Conservation (phyloP, 352 stramenopile genomes). For the Albugo candida region DNA sequence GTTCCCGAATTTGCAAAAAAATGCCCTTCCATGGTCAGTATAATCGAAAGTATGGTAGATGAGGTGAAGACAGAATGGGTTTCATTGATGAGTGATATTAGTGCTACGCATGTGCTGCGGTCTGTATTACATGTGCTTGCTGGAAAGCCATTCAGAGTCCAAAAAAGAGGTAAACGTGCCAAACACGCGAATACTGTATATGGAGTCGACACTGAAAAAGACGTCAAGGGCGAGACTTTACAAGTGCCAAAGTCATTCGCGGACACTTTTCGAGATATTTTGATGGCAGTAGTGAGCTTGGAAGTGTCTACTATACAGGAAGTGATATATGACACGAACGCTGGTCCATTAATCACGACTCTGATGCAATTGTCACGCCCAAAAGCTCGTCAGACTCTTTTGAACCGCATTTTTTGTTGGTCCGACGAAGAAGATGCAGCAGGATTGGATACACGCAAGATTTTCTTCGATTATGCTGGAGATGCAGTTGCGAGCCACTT, state of each 20-base stretch:
- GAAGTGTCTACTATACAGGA: slow-evolving; percentile 26
- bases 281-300: slow-evolving; percentile 23
- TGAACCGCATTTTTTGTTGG: slow-evolving; percentile 51
- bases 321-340: slow-evolving; percentile 53
- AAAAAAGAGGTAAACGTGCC: slow-evolving; percentile 67
- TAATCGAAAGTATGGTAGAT: slow-evolving; percentile 54
- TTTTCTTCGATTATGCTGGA: slow-evolving; percentile 46
- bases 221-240: slow-evolving; percentile 11
- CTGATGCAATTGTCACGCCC: slow-evolving; percentile 33
- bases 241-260: slow-evolving; percentile 33
- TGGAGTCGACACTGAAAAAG: slow-evolving; percentile 2
- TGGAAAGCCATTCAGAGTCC: slow-evolving; percentile 34
- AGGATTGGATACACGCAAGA: slow-evolving; percentile 2
- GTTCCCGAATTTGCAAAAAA: slow-evolving; percentile 19
- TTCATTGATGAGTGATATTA: slow-evolving; percentile 73
- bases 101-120: slow-evolving; percentile 62
- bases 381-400: slow-evolving; percentile 26
- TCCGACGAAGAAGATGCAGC: slow-evolving; percentile 26
- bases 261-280: slow-evolving; percentile 33
- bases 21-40: slow-evolving; percentile 27
- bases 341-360: slow-evolving; percentile 42
- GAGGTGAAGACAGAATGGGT: slow-evolving; percentile 67
- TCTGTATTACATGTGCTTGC: slow-evolving; percentile 45
- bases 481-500: slow-evolving; percentile 64
- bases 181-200: slow-evolving; percentile 58